phyloP scores from a whole-genome alignment of 148 eudicot genomes.

The Vaccinium vitisidaea region DNA sequence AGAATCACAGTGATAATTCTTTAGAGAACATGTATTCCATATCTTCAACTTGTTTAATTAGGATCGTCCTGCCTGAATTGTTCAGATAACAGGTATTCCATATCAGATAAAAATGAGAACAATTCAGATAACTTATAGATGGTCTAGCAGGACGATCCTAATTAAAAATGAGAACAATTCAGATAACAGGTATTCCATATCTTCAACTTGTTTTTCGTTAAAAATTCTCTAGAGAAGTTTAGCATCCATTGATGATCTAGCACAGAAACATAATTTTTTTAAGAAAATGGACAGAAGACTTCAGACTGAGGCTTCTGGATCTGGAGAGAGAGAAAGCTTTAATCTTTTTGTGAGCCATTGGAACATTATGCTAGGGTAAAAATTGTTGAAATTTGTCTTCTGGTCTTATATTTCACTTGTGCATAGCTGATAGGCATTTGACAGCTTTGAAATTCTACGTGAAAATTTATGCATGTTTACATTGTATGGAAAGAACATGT shows the following conservation, averaged over 20 bases:
- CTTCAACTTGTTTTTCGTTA: neutral
- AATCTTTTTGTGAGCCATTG: neutral
- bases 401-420: neutral
- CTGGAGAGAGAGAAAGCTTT: slow-evolving; percentile 2
- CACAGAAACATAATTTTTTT: neutral
- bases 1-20: no score
- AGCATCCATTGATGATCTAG: neutral
- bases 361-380: neutral
- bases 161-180: no score
- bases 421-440: neutral
- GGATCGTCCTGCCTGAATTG: no score
- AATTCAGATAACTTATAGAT: no score
- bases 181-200: slow-evolving; percentile 13
- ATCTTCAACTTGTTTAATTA: no score
- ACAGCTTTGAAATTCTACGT: neutral
- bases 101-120: no score
- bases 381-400: neutral
- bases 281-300: neutral
- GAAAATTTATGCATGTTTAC: neutral
- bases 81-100: no score
- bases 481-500: neutral
- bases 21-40: no score
- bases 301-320: neutral
- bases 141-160: no score
- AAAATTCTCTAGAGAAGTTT: neutral